Conservation (phyloP, 305 asterid genomes). For the Rubia peregrina region DNA sequence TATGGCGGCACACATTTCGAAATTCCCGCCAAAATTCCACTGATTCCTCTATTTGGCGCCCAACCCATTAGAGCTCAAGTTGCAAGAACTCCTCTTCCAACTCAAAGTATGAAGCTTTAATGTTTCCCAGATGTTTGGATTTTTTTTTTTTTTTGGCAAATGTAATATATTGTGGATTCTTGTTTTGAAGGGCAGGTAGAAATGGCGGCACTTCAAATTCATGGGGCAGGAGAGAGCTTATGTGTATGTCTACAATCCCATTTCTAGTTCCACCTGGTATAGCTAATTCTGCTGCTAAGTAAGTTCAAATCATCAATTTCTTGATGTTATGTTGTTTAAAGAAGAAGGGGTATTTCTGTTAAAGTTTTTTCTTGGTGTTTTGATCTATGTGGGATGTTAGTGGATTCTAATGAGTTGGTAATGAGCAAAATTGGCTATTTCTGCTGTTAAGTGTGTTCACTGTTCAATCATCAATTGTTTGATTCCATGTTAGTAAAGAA, state of each 20-base stretch:
- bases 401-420: background rate
- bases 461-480: background rate
- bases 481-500: background rate
- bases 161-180: constrained; percentile 4
- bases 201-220: constrained; percentile 9
- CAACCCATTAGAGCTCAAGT: constrained; percentile 21
- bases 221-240: constrained; percentile 50
- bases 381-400: background rate
- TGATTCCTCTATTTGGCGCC: constrained; percentile 21
- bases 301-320: constrained; percentile 17
- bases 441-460: background rate
- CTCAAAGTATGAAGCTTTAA: constrained; percentile 10
- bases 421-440: background rate
- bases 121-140: background rate
- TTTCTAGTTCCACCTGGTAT: constrained; percentile 37
- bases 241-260: constrained; percentile 42
- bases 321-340: background rate
- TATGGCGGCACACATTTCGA: constrained; percentile 18
- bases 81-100: constrained; percentile 13
- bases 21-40: constrained; percentile 18
- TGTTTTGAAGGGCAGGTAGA: constrained; percentile 15
- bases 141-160: background rate
- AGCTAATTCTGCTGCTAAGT: constrained; percentile 37
- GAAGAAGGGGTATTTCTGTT: background rate
- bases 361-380: background rate